These are phyloP conservation scores for Aspergillus incahuasiensis DNA, from an alignment of 495 filamentous ascomycete species.

Conservation along the genomic window DNA sequence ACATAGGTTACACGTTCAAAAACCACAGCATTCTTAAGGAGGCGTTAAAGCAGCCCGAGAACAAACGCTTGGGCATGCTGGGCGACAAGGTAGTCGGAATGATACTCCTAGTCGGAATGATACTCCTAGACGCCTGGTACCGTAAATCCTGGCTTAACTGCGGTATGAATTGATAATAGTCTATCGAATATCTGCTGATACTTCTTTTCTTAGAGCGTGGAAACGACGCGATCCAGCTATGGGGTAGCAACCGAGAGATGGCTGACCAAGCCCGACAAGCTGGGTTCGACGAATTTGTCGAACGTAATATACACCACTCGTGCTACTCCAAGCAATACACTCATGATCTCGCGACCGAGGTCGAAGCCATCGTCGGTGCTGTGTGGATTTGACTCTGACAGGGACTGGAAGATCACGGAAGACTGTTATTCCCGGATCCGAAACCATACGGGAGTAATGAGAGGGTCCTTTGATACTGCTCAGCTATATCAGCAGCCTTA, in stretches of 20 bases:
- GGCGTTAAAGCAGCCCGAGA: background rate
- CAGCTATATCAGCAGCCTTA: too few species aligned
- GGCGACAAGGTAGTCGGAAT: constrained; percentile 1
- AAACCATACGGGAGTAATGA: too few species aligned
- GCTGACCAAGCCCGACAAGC: background rate
- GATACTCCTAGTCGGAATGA: background rate
- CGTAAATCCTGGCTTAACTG: background rate
- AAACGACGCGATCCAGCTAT: background rate
- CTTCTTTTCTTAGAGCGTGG: background rate
- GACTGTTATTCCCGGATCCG: background rate
- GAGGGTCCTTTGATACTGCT: too few species aligned
- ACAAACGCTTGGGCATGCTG: background rate
- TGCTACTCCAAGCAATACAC: too few species aligned
- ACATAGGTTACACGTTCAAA: background rate
- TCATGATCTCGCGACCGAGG: background rate
- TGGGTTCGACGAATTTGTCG: background rate
- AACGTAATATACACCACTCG: background rate
- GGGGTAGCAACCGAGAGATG: background rate
- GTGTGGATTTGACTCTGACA: background rate
- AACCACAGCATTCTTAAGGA: background rate
- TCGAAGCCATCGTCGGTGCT: background rate
- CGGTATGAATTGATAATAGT: background rate
- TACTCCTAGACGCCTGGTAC: background rate
- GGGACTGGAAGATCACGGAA: background rate
- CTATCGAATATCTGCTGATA: too few species aligned